Percentiles rank a stretch among this genome's conserved stretches.
phyloP scores from a whole-genome alignment of 2,329 filamentous ascomycete genomes.

The Xylariaceae sp. region DNA sequence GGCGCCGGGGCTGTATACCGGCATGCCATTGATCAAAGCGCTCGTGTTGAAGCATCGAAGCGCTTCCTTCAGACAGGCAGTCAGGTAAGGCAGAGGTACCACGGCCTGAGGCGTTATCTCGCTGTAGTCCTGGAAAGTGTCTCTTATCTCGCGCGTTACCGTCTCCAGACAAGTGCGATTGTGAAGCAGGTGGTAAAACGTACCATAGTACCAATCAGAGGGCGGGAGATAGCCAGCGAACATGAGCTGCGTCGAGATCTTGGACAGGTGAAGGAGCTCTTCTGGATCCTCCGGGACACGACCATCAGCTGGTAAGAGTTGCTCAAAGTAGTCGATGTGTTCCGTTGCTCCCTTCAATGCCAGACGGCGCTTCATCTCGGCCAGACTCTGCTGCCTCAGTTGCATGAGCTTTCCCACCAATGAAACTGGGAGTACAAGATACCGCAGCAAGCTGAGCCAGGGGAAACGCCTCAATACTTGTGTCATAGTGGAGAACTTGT shows the following conservation, averaged over 20 bases:
- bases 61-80: conserved; percentile 33
- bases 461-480: not conserved
- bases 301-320: conserved; percentile 3
- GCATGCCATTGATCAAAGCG: too few relatives aligned
- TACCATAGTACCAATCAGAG: conserved; percentile 9
- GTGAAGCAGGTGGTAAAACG: conserved; percentile 1
- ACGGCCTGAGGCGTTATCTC: conserved; percentile 25
- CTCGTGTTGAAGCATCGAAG: too few relatives aligned
- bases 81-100: conserved; percentile 26
- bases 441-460: not conserved
- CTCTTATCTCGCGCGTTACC: conserved; percentile 27
- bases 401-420: not conserved
- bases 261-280: conserved; percentile 3
- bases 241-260: conserved; percentile 4
- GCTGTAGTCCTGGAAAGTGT: conserved; percentile 24
- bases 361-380: not conserved
- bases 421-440: not conserved
- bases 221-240: conserved; percentile 10
- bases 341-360: not conserved
- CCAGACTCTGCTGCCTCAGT: not conserved
- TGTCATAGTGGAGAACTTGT: not conserved
- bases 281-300: not conserved
- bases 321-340: conserved; percentile 10
- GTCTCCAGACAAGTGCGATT: not conserved
- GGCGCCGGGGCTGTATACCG: too few relatives aligned